These are phyloP conservation scores for Cyclostephanos tholiformis DNA, from an alignment of 108 stramenopile species.

Conservation along the genomic window DNA sequence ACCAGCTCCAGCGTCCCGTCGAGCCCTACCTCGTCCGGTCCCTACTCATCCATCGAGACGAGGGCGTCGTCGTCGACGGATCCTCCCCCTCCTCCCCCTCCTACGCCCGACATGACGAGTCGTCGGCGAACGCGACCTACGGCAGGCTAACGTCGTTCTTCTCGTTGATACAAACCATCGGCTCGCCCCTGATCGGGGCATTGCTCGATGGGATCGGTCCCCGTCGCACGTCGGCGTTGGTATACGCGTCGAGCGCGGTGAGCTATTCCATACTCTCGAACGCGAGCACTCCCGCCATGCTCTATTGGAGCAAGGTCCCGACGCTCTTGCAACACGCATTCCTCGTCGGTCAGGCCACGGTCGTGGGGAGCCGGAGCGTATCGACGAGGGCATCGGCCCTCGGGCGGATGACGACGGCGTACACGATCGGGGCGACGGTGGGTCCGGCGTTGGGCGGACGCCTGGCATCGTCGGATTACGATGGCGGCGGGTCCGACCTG, in stretches of 20 bases:
- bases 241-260: constrained; percentile 63
- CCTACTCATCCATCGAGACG: constrained; percentile 34
- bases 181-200: constrained; percentile 70
- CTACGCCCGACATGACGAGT: constrained; percentile 35
- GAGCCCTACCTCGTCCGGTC: constrained; percentile 78
- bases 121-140: constrained; percentile 56
- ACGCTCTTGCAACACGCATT: constrained; percentile 76
- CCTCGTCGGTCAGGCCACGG: constrained; percentile 82
- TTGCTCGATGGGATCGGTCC: constrained; percentile 70
- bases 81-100: no score
- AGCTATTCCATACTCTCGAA: constrained; percentile 68
- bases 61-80: neutral
- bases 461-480: neutral
- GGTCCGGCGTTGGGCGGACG: neutral
- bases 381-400: constrained; percentile 55
- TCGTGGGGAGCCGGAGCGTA: constrained; percentile 41
- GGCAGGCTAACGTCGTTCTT: constrained; percentile 82
- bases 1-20: constrained; percentile 77
- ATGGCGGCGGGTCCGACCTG: constrained; percentile 61
- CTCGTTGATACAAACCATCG: constrained; percentile 63
- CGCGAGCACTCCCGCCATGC: constrained; percentile 47
- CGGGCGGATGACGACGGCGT: constrained; percentile 34
- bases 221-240: constrained; percentile 54
- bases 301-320: constrained; percentile 76
- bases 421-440: constrained; percentile 6